phyloP scores from a whole-genome alignment of 176 grass and related monocot species.

The Oryza rufipogon region DNA sequence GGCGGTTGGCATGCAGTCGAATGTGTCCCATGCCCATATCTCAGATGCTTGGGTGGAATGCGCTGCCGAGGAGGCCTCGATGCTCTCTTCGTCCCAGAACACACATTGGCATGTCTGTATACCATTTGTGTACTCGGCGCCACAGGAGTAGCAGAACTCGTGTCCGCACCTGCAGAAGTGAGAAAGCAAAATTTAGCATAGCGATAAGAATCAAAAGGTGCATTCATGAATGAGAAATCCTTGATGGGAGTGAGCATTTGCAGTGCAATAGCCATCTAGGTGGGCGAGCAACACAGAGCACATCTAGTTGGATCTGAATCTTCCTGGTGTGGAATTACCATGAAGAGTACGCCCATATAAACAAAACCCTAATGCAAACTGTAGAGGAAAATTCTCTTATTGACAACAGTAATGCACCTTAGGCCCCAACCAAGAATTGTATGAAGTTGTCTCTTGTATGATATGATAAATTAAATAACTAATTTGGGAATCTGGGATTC shows the following conservation, averaged over 20 bases:
- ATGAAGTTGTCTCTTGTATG: neutral
- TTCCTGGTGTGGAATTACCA: neutral
- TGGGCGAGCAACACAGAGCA: neutral
- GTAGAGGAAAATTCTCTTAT: neutral
- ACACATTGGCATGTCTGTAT: constrained; percentile 87
- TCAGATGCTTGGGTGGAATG: constrained; percentile 67
- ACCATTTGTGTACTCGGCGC: constrained; percentile 69
- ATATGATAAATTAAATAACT: neutral
- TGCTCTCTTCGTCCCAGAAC: constrained; percentile 66
- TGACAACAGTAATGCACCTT: neutral
- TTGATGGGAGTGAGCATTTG: neutral
- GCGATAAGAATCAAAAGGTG: neutral
- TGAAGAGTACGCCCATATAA: neutral
- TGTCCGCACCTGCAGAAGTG: constrained; percentile 81
- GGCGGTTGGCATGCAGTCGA: constrained; percentile 66
- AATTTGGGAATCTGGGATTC: neutral
- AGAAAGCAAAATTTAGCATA: constrained; percentile 11
- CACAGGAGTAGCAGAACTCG: constrained; percentile 95
- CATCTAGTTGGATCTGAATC: neutral
- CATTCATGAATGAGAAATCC: neutral
- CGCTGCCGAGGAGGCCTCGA: constrained; percentile 25
- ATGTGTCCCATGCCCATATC: constrained; percentile 90
- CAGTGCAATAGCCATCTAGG: neutral
- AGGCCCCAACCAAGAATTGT: neutral
- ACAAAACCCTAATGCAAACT: neutral